Evolutionary conservation across 2,329 filamentous ascomycete species (phyloP).

Genomic region (Aspergillus niger): DNA sequence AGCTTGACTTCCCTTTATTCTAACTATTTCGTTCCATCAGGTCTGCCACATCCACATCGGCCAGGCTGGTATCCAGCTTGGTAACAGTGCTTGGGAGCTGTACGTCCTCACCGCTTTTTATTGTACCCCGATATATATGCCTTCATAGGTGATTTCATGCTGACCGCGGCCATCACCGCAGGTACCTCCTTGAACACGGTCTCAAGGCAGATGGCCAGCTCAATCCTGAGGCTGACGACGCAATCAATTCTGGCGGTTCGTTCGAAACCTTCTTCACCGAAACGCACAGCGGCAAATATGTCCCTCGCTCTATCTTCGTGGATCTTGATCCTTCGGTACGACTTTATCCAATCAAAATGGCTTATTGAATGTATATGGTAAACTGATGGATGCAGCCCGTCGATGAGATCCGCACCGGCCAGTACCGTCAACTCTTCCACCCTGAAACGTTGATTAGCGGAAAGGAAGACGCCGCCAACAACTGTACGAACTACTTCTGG

Average conservation of each 20-base stretch:
- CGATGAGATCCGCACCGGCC: conserved; percentile 66
- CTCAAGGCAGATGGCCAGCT: conserved; percentile 61
- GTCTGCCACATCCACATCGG: conserved; percentile 69
- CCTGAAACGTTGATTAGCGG: conserved; percentile 67
- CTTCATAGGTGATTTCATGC: neutral
- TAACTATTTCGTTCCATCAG: conserved; percentile 39
- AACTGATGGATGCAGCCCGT: conserved; percentile 52
- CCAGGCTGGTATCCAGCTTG: conserved; percentile 68
- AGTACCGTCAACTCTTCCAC: conserved; percentile 66
- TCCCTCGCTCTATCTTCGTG: conserved; percentile 68
- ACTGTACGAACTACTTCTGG: conserved; percentile 48
- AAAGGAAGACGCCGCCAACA: conserved; percentile 70
- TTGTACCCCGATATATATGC: conserved; percentile 1
- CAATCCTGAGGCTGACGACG: conserved; percentile 57
- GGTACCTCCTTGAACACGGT: conserved; percentile 68
- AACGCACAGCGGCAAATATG: conserved; percentile 66
- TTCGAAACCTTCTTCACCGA: conserved; percentile 69
- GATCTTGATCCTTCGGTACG: conserved; percentile 65
- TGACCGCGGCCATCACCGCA: conserved; percentile 30
- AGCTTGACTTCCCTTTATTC: neutral
- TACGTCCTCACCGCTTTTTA: conserved; percentile 49
- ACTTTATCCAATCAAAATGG: neutral
- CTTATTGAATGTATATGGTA: neutral
- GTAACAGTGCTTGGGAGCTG: conserved; percentile 71
- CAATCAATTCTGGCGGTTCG: conserved; percentile 57